Conservation (phyloP, 2,329 filamentous ascomycete genomes). For the Intubia oerlemansii region DNA sequence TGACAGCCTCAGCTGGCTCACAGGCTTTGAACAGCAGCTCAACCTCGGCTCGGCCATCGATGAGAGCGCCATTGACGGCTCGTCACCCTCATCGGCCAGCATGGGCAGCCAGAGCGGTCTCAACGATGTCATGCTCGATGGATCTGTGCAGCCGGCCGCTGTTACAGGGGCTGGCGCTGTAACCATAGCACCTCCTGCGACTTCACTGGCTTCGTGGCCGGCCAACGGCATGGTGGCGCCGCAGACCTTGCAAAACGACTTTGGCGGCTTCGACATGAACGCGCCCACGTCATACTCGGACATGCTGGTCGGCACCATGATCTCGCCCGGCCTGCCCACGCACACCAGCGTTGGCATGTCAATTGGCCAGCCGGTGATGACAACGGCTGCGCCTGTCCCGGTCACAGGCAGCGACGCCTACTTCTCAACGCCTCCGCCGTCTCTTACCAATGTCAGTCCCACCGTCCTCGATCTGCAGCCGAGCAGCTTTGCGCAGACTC, state of each 20-base stretch:
- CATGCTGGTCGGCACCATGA: conserved; percentile 43
- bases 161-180: too few relatives aligned
- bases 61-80: conserved; percentile 74
- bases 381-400: too few relatives aligned
- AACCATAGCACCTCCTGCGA: too few relatives aligned
- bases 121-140: conserved; percentile 82
- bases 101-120: conserved; percentile 81
- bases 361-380: too few relatives aligned
- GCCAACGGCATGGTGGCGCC: too few relatives aligned
- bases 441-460: conserved; percentile 52
- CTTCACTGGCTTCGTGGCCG: too few relatives aligned
- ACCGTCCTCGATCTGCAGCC: too few relatives aligned
- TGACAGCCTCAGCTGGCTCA: conserved; percentile 67
- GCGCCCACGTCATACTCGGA: too few relatives aligned
- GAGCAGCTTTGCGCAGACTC: conserved; percentile 43
- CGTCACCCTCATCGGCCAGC: conserved; percentile 89
- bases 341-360: conserved; percentile 21
- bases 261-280: too few relatives aligned
- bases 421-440: conserved; percentile 59
- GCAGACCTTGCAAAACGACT: too few relatives aligned
- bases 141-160: conserved; percentile 52
- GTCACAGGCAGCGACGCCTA: too few relatives aligned
- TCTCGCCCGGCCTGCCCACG: conserved; percentile 57
- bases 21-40: conserved; percentile 61
- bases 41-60: conserved; percentile 35